Base-by-base conservation (phyloP, 73 alveolate genomes). In the Breviolum minutum region DNA sequence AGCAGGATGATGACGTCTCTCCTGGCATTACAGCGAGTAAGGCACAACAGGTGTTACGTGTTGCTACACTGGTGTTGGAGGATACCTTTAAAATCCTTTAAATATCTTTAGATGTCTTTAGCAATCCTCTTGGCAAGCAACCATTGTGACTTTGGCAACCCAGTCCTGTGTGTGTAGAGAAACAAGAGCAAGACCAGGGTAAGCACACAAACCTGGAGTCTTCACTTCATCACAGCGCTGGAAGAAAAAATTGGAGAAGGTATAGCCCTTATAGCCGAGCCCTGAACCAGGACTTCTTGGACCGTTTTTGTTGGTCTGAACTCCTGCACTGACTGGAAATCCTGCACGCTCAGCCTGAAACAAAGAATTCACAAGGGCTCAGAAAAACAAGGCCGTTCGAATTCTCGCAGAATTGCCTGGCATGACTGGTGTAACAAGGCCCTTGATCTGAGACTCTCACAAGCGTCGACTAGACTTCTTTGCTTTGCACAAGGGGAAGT, bases 261-360 rank as follows among this genome's bases (percentile, higher is more conserved):
- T 69, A 20, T 9, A 69, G 54, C 81, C 81, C 30, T 76, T n/a
- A 11, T 3, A 14, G 70, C 90, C 40, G 70, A 81, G 90, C 70
- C 54, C 70, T 16, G 32, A 14, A 61, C 92, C 64, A 83, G 27
- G 13, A 83, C 14, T 20, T 83, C 92, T n/a, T 83, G 92, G 32
- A 83, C 73, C 60, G 92, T 83, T 61, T 83, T 83, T 48, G 92
- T 61, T 26, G 92, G 92, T 26, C 74, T 6, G 54, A 83, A 83
- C 22, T 54, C 73, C 29, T 54, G 54, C 10, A 61, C 48, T 12
- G 73, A 8, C 73, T 60, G 24, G 7, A 61, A 61, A 40, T 83
- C 92, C 61, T 32, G 27, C 66, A 32, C 6, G 14, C 68, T 13
- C 16, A 80, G 68, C 88, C 88, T 80, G 17, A 32, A 69, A 3